Evolutionary conservation across 306 rosid genomes (phyloP), one percentile per base, ranked within the genome.

Genomic region (Rosa chinensis): DNA sequence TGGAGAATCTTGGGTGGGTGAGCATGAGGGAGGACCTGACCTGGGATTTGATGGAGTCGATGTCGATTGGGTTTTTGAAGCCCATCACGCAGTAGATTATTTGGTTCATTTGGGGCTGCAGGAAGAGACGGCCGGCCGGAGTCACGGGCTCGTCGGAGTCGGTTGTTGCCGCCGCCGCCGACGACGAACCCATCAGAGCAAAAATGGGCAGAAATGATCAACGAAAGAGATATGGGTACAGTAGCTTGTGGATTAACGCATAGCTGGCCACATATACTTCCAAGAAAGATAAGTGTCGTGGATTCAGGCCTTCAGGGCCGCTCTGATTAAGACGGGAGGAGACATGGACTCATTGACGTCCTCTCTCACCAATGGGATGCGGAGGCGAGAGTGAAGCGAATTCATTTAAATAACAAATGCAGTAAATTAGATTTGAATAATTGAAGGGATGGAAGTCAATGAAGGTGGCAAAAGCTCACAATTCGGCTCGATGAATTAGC

Each of bases 121-220:
- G 77, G 79, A 92, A 92, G 28, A 94, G 86, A 47, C 97, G 80
- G 14, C 97, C 98, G 32, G 90, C 86, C 10, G 98, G 97, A 0
- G 97, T 89, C 0, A 94, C 75, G 0, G 97, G 92, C 76, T 92
- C 90, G 28, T 90, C 95, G 63, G 76, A 43, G 18, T 49, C 68
- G 17, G 25, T 3, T 48, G 25, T 3, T 48, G 42, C 45, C 48
- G 47, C 77, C 1, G 17, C 8, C 73, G 67, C n/a, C 77, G 67
- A 39, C 77, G 67, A 39, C 32, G 76, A 61, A 23, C 49, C 59
- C 85, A 79, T 78, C 9, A 14, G 55, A 35, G 11, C 12, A 9
- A 21, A 59, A 21, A 10, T 10, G 68, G 20, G 40, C 2, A 4
- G 42, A 43, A 32, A 32, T 32, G 37, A 32, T 2, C 37, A 2